These are phyloP conservation scores for Kodamaea hsintzibuensis DNA, from an alignment of 805 yeast genomes.

Conservation along the genomic window DNA sequence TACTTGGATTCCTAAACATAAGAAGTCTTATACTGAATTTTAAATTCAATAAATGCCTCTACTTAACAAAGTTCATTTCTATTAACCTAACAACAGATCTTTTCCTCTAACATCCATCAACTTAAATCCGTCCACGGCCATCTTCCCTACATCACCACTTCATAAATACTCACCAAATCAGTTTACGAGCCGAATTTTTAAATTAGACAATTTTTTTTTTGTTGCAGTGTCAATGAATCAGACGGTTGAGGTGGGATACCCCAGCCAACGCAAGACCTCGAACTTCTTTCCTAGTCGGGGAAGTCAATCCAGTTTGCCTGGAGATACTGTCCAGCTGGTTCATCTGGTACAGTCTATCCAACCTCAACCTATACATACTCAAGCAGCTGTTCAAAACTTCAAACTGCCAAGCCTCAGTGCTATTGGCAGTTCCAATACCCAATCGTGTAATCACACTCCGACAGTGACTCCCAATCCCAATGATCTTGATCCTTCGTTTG, in stretches of 20 bases:
- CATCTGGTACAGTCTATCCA: neutral
- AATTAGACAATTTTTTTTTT: neutral
- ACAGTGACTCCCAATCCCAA: neutral
- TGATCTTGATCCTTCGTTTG: conserved; percentile 2
- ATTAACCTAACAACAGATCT: neutral
- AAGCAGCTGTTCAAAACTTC: neutral
- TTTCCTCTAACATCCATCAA: neutral
- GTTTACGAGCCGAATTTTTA: neutral
- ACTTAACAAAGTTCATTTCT: neutral
- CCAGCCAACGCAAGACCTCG: conserved; percentile 14
- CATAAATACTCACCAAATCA: neutral
- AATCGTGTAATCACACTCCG: conserved; percentile 1
- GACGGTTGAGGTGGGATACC: conserved; percentile 1
- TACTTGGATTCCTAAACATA: no score
- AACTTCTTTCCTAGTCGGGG: conserved; percentile 16
- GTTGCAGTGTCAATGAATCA: neutral
- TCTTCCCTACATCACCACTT: neutral
- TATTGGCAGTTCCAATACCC: conserved; percentile 8
- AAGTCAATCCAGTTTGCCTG: neutral
- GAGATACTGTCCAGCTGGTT: neutral
- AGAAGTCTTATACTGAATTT: no score
- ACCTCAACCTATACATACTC: neutral
- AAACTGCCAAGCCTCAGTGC: neutral
- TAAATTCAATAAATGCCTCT: no score
- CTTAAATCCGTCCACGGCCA: neutral